Conservation (phyloP, 2,329 filamentous ascomycete genomes). For the Pochonia chlamydosporia region DNA sequence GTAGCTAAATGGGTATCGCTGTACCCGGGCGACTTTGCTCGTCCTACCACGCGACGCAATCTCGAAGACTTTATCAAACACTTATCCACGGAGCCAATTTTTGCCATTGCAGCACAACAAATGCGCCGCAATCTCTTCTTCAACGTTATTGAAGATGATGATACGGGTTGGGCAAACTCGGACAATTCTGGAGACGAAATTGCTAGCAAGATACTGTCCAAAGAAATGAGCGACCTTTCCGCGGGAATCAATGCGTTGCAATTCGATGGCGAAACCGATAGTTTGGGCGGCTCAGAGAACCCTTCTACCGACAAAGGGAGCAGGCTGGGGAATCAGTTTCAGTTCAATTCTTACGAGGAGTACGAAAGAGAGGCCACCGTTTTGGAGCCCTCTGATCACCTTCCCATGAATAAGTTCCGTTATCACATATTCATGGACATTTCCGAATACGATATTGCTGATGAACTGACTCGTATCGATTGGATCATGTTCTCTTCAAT, state of each 20-base stretch:
- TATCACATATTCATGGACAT: constrained; percentile 90
- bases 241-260: constrained; percentile 41
- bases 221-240: constrained; percentile 33
- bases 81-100: constrained; percentile 73
- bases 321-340: constrained; percentile 39
- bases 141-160: constrained; percentile 75
- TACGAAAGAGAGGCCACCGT: constrained; percentile 73
- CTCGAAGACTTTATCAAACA: constrained; percentile 70
- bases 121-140: constrained; percentile 73
- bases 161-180: constrained; percentile 83
- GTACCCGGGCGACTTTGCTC: constrained; percentile 91
- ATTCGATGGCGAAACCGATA: constrained; percentile 40
- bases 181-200: constrained; percentile 48
- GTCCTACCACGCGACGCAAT: constrained; percentile 63
- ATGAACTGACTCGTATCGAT: constrained; percentile 90
- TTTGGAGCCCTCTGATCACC: constrained; percentile 63
- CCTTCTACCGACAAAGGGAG: constrained; percentile 34
- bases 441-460: constrained; percentile 77
- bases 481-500: constrained; percentile 98
- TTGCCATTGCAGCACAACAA: constrained; percentile 77
- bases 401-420: constrained; percentile 74
- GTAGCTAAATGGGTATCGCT: constrained; percentile 83
- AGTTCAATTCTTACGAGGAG: constrained; percentile 65
- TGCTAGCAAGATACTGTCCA: constrained; percentile 28
- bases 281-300: constrained; percentile 39